These are phyloP conservation scores for Vigna radiata DNA, from an alignment of 306 rosid species.

Conservation along the genomic window DNA sequence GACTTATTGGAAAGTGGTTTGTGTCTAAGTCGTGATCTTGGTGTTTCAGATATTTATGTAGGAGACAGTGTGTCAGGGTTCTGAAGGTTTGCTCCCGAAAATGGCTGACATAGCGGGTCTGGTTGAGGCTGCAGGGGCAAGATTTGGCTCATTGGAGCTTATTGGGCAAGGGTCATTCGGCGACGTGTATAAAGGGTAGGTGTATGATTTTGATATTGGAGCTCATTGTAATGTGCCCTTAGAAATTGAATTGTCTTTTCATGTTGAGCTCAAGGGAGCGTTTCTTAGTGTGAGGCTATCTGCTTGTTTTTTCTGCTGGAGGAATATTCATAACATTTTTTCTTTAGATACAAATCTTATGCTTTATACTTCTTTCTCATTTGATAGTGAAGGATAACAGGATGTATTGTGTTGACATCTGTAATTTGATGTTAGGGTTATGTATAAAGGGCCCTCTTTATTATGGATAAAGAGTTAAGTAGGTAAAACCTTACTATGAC, in stretches of 20 bases:
- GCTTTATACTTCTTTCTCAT: conserved; percentile 10
- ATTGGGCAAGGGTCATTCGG: conserved; percentile 96
- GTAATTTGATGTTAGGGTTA: conserved; percentile 4
- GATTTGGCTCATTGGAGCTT: conserved; percentile 83
- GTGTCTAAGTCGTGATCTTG: conserved; percentile 40
- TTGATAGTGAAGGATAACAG: neutral
- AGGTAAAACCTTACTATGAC: neutral
- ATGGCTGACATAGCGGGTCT: conserved; percentile 83
- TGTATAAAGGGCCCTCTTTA: neutral
- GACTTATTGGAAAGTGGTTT: conserved; percentile 31
- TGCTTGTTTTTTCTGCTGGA: conserved; percentile 26
- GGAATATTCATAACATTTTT: neutral
- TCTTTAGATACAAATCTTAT: neutral
- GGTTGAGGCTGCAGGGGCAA: conserved; percentile 80
- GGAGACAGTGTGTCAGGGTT: conserved; percentile 45
- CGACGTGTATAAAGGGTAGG: conserved; percentile 91
- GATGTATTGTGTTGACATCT: conserved; percentile 20
- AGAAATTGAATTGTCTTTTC: conserved; percentile 25
- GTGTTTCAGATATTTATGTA: conserved; percentile 42
- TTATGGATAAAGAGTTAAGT: neutral
- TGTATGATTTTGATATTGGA: conserved; percentile 27
- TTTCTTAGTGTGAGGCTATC: conserved; percentile 19
- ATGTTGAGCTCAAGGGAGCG: neutral
- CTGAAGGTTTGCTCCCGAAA: conserved; percentile 47
- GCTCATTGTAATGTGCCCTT: neutral